Conservation (phyloP, 345 rosid genomes). For the Eutrema yunnanense region DNA sequence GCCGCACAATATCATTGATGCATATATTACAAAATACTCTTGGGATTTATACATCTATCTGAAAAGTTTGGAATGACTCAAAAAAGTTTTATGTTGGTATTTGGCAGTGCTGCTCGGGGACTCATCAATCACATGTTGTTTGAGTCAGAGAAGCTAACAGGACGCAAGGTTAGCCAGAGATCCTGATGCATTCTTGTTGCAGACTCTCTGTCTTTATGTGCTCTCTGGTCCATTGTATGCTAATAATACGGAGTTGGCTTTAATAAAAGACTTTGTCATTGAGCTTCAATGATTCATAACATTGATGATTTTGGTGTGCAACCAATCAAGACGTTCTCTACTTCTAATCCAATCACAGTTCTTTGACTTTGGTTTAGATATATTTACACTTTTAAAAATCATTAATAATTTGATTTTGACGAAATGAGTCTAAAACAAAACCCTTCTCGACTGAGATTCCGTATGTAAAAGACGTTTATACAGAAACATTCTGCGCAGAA, state of each 20-base stretch:
- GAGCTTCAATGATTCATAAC: background rate
- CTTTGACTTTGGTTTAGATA: background rate
- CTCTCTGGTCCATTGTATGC: constrained; percentile 15
- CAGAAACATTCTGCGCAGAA: background rate
- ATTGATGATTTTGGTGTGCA: constrained; percentile 2
- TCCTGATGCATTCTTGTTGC: constrained; percentile 20
- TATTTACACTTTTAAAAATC: background rate
- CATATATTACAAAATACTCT: background rate
- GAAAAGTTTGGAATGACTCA: background rate
- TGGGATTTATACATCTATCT: background rate
- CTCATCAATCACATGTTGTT: constrained; percentile 86
- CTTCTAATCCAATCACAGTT: background rate
- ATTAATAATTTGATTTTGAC: background rate
- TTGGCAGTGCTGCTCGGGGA: constrained; percentile 91
- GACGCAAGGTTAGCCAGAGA: constrained; percentile 67
- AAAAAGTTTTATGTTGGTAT: background rate
- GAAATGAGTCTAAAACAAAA: background rate
- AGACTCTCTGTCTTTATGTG: background rate
- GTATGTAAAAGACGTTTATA: background rate
- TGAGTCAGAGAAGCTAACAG: constrained; percentile 71
- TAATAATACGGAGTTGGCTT: constrained; percentile 6
- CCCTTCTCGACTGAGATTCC: background rate
- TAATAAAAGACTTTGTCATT: background rate
- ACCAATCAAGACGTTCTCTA: constrained; percentile 5
- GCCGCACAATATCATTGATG: background rate